phyloP scores from a whole-genome alignment of 805 yeast species.

The Candida tallmaniae region DNA sequence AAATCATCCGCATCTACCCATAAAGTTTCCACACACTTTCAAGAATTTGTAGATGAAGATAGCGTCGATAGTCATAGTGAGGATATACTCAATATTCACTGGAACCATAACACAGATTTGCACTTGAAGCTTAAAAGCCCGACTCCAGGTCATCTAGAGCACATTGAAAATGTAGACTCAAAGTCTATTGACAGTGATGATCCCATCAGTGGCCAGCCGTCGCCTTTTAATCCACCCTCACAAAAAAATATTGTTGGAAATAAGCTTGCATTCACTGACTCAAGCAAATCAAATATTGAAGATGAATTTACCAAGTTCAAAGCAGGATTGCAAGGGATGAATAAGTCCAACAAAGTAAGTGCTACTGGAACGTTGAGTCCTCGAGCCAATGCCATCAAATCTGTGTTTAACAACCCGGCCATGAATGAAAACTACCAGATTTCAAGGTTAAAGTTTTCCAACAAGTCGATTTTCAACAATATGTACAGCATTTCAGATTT shows the following conservation, averaged over 20 bases:
- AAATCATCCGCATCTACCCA: constrained; percentile 2
- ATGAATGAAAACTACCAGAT: constrained; percentile 28
- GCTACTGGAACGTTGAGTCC: constrained; percentile 24
- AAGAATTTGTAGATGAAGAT: too few species aligned
- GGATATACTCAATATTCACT: background rate
- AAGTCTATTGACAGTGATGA: constrained; percentile 11
- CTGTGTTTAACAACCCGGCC: constrained; percentile 41
- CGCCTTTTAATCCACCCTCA: constrained; percentile 8
- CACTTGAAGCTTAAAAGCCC: constrained; percentile 7
- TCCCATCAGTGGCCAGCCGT: constrained; percentile 12
- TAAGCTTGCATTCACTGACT: background rate
- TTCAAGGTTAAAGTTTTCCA: constrained; percentile 23
- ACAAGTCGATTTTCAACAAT: constrained; percentile 21
- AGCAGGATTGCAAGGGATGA: background rate
- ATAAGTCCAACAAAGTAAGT: constrained; percentile 8
- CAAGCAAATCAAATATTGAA: background rate
- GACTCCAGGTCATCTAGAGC: constrained; percentile 7
- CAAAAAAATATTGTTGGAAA: constrained; percentile 1
- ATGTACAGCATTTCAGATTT: constrained; percentile 18
- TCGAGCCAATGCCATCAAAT: constrained; percentile 36
- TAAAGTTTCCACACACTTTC: too few species aligned
- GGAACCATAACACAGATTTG: constrained; percentile 1
- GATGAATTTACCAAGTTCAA: background rate
- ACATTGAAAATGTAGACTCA: constrained; percentile 10
- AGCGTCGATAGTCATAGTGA: constrained; percentile 4